Evolutionary conservation across 805 yeast species (phyloP), one percentile per base, ranked within the genome.

Genomic region (Kazachstania martiniae): DNA sequence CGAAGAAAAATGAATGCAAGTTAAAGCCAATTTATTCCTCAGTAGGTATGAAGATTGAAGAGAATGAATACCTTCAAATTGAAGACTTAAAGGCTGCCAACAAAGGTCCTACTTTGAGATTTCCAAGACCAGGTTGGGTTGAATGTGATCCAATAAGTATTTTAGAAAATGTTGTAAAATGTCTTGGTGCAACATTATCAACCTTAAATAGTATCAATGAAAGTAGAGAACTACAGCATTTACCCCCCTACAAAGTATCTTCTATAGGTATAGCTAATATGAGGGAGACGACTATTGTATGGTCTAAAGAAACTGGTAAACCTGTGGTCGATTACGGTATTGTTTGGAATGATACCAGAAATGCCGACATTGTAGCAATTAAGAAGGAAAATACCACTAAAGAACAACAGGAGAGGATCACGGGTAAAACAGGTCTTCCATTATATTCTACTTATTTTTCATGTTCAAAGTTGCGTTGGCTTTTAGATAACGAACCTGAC

Each of bases 261-360:
- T 75, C 83, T 29, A 68, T 87, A 44, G 97, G 97, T 17, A 73
- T 87, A 44, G 91, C 96, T 32, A 89, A 86, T 60, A 93, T 89
- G 91, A 73, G 97, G 53, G 97, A 87, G 61, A 87, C 97, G 27
- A 79, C 94, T 18, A 68, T 80, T 33, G 76, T 87, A 30, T 87
- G 95, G 95, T 78, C 85, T 36, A 70, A 75, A 43, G 65, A 65
- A 33, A 85, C 95, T 2, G 95, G 95, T 25, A 62, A 64, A 42
- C 93, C 95, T 4, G 70, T 85, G 34, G 70, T 77, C 51, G 78
- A 82, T 53, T 62, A 62, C 34, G 96, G 95, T 49, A 84, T 87
- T 55, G 94, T 87, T 23, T 87, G 97, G 97, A 83, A 89, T 40
- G 97, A 87, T 61, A 82, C 94, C 25, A 72, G 97, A 51, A 89